Conservation (phyloP, 352 stramenopile species). For the Blastocystis sp. region DNA sequence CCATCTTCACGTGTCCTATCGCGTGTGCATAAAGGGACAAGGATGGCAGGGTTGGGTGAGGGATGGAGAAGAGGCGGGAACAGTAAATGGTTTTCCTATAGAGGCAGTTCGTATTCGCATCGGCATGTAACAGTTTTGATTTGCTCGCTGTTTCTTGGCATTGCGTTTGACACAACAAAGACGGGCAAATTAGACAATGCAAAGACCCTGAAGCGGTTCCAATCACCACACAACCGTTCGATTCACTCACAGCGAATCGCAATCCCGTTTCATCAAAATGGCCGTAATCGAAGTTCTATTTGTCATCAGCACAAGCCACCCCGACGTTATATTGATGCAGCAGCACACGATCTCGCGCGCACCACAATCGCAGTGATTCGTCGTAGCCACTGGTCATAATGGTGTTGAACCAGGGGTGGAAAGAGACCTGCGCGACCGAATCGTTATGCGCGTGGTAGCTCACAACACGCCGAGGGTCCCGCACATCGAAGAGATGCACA, state of each 20-base stretch:
- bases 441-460: conserved; percentile 28
- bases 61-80: conserved; percentile 53
- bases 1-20: conserved; percentile 36
- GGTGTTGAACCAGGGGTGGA: conserved; percentile 57
- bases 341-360: conserved; percentile 6
- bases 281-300: conserved; percentile 16
- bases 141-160: too few species aligned
- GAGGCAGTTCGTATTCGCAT: conserved; percentile 68
- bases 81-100: neutral
- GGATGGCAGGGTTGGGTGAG: conserved; percentile 58
- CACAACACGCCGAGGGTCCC: conserved; percentile 20
- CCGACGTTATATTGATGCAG: conserved; percentile 52
- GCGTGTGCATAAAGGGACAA: conserved; percentile 51
- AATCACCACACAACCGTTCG: conserved; percentile 29
- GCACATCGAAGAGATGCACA: conserved; percentile 54
- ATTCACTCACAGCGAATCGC: conserved; percentile 23
- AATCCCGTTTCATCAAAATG: conserved; percentile 41
- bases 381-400: conserved; percentile 33
- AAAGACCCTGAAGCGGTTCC: conserved; percentile 15
- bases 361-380: conserved; percentile 33
- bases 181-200: conserved; percentile 35
- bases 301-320: neutral
- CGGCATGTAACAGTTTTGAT: conserved; percentile 24
- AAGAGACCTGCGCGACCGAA: conserved; percentile 27
- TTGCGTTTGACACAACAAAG: too few species aligned